Evolutionary conservation across 2,329 filamentous ascomycete species (phyloP), one percentile per base, ranked within the genome.

Genomic region (Cytospora leucostoma): DNA sequence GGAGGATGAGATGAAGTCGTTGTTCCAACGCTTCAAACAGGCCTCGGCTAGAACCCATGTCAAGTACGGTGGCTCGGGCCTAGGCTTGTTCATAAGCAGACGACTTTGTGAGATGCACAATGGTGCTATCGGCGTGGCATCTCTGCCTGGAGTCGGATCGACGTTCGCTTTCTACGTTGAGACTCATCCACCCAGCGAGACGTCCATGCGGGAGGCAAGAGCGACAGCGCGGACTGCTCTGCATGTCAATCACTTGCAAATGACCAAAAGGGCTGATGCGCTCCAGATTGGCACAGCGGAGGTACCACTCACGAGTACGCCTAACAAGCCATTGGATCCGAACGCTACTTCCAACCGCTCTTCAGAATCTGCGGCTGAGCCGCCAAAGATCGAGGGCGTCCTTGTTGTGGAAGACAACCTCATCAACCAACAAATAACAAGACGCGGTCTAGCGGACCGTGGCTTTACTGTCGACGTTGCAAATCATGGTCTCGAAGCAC

Each of bases 101-200:
- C 85, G 91, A 61, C 80, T 95, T n/a, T 91, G 90, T 0, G 91
- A 94, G 71, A 78, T 94, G 12, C 90, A 93, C 72, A 90, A 90
- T 21, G 91, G 91, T 4, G 87, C 91, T 65, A 93, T 95, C 54
- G 91, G 90, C 2, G 88, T 94, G 7, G 80, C 84, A 1, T 89
- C 87, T n/a, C 79, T 85, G 66, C 80, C 84, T 2, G 89, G 88
- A 1, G 82, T 85, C n/a, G 90, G 90, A 1, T 90, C 87, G 66
- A 91, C 86, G 0, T 93, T 93, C 74, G 87, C 86, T 0, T 92
- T 93, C 72, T 92, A 90, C 72, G 84, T 92, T 63, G 85, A 88
- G 68, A 83, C 87, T 0, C 77, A 77, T 66, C 69, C 77, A 1
- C 80, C 81, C 1, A 78, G 72, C 19, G 73, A 75, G 8, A 72